Evolutionary conservation across 2,329 filamentous ascomycete species (phyloP).

Genomic region (Corniculantispora saksenae): DNA sequence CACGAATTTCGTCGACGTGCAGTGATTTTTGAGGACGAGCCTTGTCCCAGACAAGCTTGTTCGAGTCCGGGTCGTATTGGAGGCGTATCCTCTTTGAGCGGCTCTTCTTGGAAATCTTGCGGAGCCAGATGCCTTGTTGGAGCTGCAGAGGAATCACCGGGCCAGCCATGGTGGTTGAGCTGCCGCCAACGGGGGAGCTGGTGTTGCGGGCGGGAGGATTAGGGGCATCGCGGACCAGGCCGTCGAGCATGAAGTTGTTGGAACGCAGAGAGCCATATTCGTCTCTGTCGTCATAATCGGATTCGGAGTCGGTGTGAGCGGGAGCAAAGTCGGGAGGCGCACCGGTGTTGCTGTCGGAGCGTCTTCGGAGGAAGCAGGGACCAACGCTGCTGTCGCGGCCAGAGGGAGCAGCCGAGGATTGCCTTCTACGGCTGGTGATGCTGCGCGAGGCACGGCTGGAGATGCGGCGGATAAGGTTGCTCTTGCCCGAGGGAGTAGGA

Average conservation of each 20-base stretch:
- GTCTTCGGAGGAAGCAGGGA: constrained; percentile 80
- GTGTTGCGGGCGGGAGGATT: constrained; percentile 41
- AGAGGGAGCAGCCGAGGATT: constrained; percentile 73
- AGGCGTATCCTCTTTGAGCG: constrained; percentile 69
- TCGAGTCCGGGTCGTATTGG: constrained; percentile 77
- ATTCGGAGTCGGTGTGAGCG: constrained; percentile 54
- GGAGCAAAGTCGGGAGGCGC: constrained; percentile 52
- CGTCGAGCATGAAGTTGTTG: constrained; percentile 43
- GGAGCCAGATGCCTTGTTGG: constrained; percentile 74
- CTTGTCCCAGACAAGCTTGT: constrained; percentile 86
- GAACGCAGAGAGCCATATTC: constrained; percentile 42
- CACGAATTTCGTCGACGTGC: constrained; percentile 93
- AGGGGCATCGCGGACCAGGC: constrained; percentile 48
- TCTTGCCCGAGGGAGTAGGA: constrained; percentile 42
- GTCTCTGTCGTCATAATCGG: constrained; percentile 55
- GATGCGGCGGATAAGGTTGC: constrained; percentile 73
- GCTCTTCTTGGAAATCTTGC: constrained; percentile 83
- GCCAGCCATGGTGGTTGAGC: constrained; percentile 52
- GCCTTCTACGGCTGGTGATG: constrained; percentile 66
- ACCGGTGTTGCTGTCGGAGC: constrained; percentile 86
- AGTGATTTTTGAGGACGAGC: constrained; percentile 78
- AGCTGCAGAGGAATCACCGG: constrained; percentile 77
- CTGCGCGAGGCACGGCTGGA: constrained; percentile 77
- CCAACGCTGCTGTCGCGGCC: constrained; percentile 87
- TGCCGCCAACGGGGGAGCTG: constrained; percentile 47